A percentile compares a stretch with the other conserved stretches of the same genome.
Evolutionary conservation across 371 early-diverging fungal species (phyloP).

Genomic region (Mortierella sp.): DNA sequence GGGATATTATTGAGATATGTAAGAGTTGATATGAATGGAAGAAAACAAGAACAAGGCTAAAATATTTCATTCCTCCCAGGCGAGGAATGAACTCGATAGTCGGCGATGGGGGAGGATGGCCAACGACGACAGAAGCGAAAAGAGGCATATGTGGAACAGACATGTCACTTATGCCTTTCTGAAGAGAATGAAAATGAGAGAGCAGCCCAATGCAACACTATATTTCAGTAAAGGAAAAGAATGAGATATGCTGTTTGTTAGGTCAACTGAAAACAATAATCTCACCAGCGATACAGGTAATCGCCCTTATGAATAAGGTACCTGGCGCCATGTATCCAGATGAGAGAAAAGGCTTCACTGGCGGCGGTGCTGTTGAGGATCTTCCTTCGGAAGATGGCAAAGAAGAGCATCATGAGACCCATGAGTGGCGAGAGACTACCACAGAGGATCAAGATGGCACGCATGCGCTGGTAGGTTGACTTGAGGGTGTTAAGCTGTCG

Average conservation of each 20-base stretch:
- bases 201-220: conserved; percentile 35
- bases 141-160: background rate
- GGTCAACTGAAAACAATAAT: conserved; percentile 22
- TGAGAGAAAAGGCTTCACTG: conserved; percentile 49
- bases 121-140: background rate
- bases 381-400: conserved; percentile 49
- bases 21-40: background rate
- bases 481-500: conserved; percentile 55
- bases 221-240: conserved; percentile 8
- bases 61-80: background rate
- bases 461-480: conserved; percentile 56
- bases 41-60: background rate
- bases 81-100: background rate
- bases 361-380: conserved; percentile 41
- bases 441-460: conserved; percentile 51
- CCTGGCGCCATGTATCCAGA: conserved; percentile 60
- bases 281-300: background rate
- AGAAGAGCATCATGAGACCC: conserved; percentile 57
- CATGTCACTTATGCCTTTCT: conserved; percentile 23
- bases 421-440: conserved; percentile 55
- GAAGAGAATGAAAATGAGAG: conserved; percentile 43
- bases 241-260: background rate
- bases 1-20: background rate
- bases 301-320: background rate
- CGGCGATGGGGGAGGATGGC: background rate